Base-by-base conservation (phyloP, 1,139 yeast species). In the Hemisphaericaspora subhashii region DNA sequence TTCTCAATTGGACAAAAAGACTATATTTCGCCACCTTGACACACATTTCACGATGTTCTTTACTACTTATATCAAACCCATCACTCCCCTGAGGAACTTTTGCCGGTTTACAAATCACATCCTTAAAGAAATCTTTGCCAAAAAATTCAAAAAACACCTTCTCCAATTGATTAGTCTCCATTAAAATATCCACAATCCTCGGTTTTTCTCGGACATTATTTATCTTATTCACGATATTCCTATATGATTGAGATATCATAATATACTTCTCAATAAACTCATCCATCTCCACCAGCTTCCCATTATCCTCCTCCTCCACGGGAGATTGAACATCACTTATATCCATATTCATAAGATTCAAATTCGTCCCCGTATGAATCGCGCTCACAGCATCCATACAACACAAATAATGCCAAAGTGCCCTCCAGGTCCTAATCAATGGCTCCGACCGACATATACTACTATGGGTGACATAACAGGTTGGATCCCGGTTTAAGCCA, bases 71-170 rank as follows among this genome's bases (percentile, higher is more conserved):
- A 12, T 48, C 51, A 42, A 52, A 55, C 7, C 47, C 47, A 28
- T 38, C 36, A 8, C 46, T 44, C 24, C 38, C 31, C 33, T 35
- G 10, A 9, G 61, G 55, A 6, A 47, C 46, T 4, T 42, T 39
- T 1, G 61, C 63, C 4, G 72, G 70, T 27, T 58, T 60, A 47
- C 75, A 67, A 31, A 72, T 62, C 28, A 53, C 58, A 36, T 66
- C 73, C 37, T 62, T 61, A 51, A 72, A 72, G 45, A 69, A 72
- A 46, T 72, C 75, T 38, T 66, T 66, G 3, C 77, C 77, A 47
- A 71, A 72, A 35, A 60, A 55, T 4, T 68, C 58, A 35, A 62
- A 55, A 40, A 71, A 71, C 3, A 63, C 42, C 41, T 54, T 61
- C 47, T 72, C 77, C 37, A 72, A 52, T 28, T 57, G 55, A 40